A percentile compares a stretch with the other conserved stretches of the same genome.
These are phyloP conservation scores for Acanthamoeba lugdunensis DNA, from an alignment of 208 protist species.

Conservation along the genomic window DNA sequence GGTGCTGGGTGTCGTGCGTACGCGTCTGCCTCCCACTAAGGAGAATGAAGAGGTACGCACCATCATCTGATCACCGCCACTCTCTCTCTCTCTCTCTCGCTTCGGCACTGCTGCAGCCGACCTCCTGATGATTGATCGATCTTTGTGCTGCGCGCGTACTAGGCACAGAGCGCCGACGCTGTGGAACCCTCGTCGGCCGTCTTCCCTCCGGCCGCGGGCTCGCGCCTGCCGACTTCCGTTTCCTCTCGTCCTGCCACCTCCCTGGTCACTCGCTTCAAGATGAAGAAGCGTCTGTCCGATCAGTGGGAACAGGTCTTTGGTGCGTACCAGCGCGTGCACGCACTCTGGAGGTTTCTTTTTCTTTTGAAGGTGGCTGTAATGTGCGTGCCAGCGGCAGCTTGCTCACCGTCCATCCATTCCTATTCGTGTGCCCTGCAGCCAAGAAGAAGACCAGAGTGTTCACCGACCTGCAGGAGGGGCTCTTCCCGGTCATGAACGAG, in stretches of 20 bases:
- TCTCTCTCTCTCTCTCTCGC: too few relatives aligned
- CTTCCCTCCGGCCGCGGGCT: neutral
- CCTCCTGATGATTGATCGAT: too few relatives aligned
- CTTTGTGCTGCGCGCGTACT: too few relatives aligned
- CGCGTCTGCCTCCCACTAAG: neutral
- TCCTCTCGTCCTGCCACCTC: constrained; percentile 21
- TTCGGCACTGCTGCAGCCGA: too few relatives aligned
- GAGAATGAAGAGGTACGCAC: neutral
- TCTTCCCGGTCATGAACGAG: constrained; percentile 63
- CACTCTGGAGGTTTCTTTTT: neutral
- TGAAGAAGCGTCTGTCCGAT: constrained; percentile 59
- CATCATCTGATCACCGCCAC: too few relatives aligned
- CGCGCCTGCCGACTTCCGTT: neutral
- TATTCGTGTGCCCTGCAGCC: constrained; percentile 27
- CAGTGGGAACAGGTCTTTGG: constrained; percentile 49
- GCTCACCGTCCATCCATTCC: neutral
- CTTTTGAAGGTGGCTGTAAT: too few relatives aligned
- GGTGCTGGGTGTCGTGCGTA: constrained; percentile 5
- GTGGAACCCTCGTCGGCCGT: neutral
- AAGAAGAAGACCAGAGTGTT: constrained; percentile 32
- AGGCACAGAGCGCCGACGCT: neutral
- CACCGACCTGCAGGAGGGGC: constrained; percentile 47
- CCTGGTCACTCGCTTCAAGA: constrained; percentile 26
- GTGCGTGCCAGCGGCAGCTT: neutral
- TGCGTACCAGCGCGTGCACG: neutral